phyloP scores from a whole-genome alignment of 2,329 filamentous ascomycete species.

The Alternaria postmessia region DNA sequence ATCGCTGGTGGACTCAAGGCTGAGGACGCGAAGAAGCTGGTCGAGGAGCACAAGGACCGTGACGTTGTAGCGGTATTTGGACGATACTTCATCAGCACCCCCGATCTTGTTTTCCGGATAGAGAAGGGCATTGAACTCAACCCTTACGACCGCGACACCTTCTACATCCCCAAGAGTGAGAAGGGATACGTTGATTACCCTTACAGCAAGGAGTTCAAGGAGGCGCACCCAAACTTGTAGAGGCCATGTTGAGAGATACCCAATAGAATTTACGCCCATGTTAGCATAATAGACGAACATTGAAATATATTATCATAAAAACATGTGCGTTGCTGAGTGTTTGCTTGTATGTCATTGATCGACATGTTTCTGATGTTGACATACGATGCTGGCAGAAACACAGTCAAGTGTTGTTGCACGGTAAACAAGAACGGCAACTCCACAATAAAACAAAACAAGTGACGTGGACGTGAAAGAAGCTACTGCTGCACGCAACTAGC shows the following conservation, averaged over 20 bases:
- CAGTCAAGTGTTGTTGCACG: not conserved
- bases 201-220: conserved; percentile 31
- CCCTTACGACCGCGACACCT: conserved; percentile 57
- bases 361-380: not conserved
- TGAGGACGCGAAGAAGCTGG: conserved; percentile 46
- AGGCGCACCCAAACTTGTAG: conserved; percentile 8
- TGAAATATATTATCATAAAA: not conserved
- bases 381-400: not conserved
- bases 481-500: not conserved
- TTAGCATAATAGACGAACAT: not conserved
- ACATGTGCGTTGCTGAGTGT: not conserved
- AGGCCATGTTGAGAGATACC: not conserved
- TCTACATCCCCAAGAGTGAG: conserved; percentile 51
- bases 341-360: not conserved
- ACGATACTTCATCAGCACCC: conserved; percentile 59
- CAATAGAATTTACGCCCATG: not conserved
- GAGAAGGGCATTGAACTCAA: conserved; percentile 54
- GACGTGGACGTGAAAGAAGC: not conserved
- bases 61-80: conserved; percentile 60
- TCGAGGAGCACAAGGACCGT: conserved; percentile 54
- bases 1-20: conserved; percentile 55
- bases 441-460: not conserved
- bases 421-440: not conserved
- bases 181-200: conserved; percentile 54
- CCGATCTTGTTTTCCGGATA: conserved; percentile 58